Conservation (phyloP, 352 stramenopile species). For the Phytophthora fragariae region DNA sequence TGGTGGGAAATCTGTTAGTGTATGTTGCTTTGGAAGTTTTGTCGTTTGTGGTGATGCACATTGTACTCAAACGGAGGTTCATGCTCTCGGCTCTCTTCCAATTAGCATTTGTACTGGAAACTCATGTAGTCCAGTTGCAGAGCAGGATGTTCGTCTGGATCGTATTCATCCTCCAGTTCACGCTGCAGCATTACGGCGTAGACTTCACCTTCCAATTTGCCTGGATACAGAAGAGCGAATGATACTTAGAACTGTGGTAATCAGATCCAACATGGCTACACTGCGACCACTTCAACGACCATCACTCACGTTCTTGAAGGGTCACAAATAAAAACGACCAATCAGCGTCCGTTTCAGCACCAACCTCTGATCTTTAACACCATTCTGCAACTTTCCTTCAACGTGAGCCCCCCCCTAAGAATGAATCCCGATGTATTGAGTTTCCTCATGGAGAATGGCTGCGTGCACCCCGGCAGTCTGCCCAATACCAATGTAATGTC, state of each 20-base stretch:
- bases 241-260: background rate
- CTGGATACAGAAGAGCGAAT: background rate
- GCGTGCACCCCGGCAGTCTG: background rate
- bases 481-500: slow-evolving; percentile 44
- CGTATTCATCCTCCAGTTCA: slow-evolving; percentile 13
- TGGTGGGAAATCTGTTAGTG: slow-evolving; percentile 13
- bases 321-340: slow-evolving; percentile 15
- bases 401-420: background rate
- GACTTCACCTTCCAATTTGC: slow-evolving; percentile 27
- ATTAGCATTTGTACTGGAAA: slow-evolving; percentile 43
- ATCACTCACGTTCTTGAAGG: slow-evolving; percentile 14
- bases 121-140: slow-evolving; percentile 5
- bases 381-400: slow-evolving; percentile 30
- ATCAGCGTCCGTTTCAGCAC: slow-evolving; percentile 24
- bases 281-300: slow-evolving; percentile 19
- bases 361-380: slow-evolving; percentile 10
- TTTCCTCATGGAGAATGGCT: slow-evolving; percentile 38
- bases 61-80: slow-evolving; percentile 14
- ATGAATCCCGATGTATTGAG: slow-evolving; percentile 47
- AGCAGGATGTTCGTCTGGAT: slow-evolving; percentile 4
- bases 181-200: slow-evolving; percentile 18
- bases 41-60: slow-evolving; percentile 2
- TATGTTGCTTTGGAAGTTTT: slow-evolving; percentile 16
- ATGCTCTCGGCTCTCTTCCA: slow-evolving; percentile 20
- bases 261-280: slow-evolving; percentile 4